phyloP scores from a whole-genome alignment of 441 rosid genomes.

The Brassica balearica region DNA sequence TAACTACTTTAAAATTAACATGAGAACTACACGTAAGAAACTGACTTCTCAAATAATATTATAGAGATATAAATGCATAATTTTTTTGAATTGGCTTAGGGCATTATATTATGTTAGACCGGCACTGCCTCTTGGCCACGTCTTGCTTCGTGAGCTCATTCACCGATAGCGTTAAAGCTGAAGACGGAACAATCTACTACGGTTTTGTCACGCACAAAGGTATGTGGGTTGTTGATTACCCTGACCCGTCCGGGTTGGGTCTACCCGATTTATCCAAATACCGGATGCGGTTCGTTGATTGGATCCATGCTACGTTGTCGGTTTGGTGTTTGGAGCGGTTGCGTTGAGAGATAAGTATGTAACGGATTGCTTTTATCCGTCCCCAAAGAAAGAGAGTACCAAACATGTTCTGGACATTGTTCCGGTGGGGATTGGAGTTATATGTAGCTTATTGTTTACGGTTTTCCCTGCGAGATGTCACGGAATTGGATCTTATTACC shows the following conservation, averaged over 20 bases:
- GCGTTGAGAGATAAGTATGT: constrained; percentile 65
- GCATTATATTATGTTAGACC: no score
- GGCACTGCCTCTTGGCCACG: constrained; percentile 42
- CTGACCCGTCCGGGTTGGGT: constrained; percentile 40
- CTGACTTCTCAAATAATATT: no score
- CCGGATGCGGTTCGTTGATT: constrained; percentile 52
- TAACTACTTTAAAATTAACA: no score
- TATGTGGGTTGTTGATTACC: constrained; percentile 57
- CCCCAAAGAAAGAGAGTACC: constrained; percentile 45
- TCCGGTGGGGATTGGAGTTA: constrained; percentile 63
- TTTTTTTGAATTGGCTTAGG: no score
- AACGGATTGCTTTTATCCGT: constrained; percentile 54
- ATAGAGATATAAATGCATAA: no score
- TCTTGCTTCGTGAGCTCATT: constrained; percentile 66
- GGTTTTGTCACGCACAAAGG: constrained; percentile 62
- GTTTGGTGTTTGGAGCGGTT: constrained; percentile 64
- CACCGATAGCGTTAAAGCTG: constrained; percentile 61
- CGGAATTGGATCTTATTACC: constrained; percentile 66
- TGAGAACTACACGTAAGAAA: no score
- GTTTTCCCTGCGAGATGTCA: constrained; percentile 66
- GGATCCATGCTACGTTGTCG: constrained; percentile 56
- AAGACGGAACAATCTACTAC: constrained; percentile 52
- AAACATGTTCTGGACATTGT: constrained; percentile 57
- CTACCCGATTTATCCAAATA: constrained; percentile 59
- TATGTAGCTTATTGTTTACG: constrained; percentile 59